phyloP scores from a whole-genome alignment of 2,329 filamentous ascomycete genomes.

The Botrytis byssoidea region DNA sequence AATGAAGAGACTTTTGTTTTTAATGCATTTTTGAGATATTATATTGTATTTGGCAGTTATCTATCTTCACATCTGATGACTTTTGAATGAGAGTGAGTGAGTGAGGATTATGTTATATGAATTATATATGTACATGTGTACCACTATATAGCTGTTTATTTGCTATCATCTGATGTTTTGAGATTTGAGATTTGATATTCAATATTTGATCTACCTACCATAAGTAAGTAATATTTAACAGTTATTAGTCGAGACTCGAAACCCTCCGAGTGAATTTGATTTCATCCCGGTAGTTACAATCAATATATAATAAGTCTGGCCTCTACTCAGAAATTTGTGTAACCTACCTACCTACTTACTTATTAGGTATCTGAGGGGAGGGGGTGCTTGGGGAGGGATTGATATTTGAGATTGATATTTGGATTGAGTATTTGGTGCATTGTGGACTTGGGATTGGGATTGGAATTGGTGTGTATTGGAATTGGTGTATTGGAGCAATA shows the following conservation, averaged over 20 bases:
- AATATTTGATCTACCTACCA: no score
- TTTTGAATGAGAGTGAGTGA: neutral
- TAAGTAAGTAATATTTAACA: neutral
- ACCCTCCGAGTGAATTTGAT: neutral
- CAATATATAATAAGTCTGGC: no score
- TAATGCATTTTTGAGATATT: constrained; percentile 6
- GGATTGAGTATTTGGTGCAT: no score
- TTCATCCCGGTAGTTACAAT: no score
- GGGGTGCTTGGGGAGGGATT: no score
- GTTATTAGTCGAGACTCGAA: neutral
- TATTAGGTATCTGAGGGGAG: no score
- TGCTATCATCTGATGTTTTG: neutral
- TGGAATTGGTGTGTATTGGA: no score
- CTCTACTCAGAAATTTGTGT: no score
- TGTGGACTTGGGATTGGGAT: no score
- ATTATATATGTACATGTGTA: neutral
- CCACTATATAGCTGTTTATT: neutral
- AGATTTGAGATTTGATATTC: neutral
- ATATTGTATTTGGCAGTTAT: neutral
- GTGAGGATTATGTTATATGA: neutral
- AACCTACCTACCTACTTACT: no score
- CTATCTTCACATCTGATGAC: neutral
- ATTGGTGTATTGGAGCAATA: no score
- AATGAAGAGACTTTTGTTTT: constrained; percentile 5
- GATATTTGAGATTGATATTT: no score